These are phyloP conservation scores for Nemania sp. DNA, from an alignment of 2,329 filamentous ascomycete species.

Conservation along the genomic window DNA sequence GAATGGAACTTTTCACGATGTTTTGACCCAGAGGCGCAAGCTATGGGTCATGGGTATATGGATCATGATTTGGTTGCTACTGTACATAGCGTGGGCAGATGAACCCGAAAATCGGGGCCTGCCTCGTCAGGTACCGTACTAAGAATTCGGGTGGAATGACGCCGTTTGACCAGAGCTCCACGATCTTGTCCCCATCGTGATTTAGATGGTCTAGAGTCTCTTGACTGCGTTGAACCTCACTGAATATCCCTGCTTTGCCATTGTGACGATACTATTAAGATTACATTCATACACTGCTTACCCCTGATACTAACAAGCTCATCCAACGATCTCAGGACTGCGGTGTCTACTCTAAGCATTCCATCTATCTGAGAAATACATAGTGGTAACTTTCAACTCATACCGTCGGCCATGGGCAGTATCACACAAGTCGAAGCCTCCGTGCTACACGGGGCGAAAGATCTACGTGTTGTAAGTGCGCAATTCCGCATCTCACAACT, in stretches of 20 bases:
- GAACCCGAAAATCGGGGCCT: too few relatives aligned
- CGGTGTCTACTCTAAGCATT: not conserved
- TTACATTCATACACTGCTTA: too few relatives aligned
- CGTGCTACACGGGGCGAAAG: conserved; percentile 56
- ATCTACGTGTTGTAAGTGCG: conserved; percentile 52
- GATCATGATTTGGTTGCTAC: too few relatives aligned
- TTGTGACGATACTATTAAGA: too few relatives aligned
- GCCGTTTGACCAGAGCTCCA: conserved; percentile 9
- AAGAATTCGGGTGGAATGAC: not conserved
- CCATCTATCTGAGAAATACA: not conserved
- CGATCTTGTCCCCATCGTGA: not conserved
- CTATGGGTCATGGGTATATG: too few relatives aligned
- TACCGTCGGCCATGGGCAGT: conserved; percentile 13
- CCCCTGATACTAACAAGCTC: too few relatives aligned
- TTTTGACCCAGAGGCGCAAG: not conserved
- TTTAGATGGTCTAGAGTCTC: not conserved
- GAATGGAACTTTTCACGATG: not conserved
- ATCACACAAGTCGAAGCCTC: conserved; percentile 45
- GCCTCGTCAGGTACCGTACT: too few relatives aligned
- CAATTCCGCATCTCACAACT: too few relatives aligned
- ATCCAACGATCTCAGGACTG: not conserved
- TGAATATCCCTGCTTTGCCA: not conserved
- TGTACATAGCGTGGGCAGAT: too few relatives aligned
- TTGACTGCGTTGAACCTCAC: not conserved
- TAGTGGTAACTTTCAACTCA: not conserved